phyloP scores from a whole-genome alignment of 163 green algal species.

The Chloromonas sp. region DNA sequence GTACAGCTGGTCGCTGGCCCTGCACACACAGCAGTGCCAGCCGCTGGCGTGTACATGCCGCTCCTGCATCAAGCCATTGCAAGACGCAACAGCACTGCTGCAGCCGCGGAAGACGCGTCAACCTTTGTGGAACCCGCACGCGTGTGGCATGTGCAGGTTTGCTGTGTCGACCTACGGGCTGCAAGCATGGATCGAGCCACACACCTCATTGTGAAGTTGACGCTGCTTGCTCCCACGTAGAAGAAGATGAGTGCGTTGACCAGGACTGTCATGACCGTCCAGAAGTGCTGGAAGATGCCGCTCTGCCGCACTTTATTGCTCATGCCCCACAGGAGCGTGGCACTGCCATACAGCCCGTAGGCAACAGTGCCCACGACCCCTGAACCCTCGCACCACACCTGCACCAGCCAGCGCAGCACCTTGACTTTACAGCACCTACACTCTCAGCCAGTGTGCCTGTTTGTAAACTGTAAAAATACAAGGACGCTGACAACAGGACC shows the following conservation, averaged over 20 bases:
- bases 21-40: neutral
- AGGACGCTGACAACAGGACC: too few relatives aligned
- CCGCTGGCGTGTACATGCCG: too few relatives aligned
- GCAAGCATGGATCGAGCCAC: too few relatives aligned
- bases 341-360: slow-evolving; percentile 78
- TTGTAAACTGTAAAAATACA: too few relatives aligned
- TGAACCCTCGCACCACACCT: slow-evolving; percentile 55
- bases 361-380: slow-evolving; percentile 81
- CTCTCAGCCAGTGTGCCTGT: neutral
- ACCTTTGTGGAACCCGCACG: too few relatives aligned
- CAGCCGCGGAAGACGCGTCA: too few relatives aligned
- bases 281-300: slow-evolving; percentile 67
- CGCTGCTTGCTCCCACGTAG: slow-evolving; percentile 65
- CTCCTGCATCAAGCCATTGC: too few relatives aligned
- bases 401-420: neutral
- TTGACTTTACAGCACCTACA: neutral
- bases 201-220: slow-evolving; percentile 77
- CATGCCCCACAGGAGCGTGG: slow-evolving; percentile 69
- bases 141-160: too few relatives aligned
- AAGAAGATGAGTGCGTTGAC: slow-evolving; percentile 87
- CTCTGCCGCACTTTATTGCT: slow-evolving; percentile 43
- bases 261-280: slow-evolving; percentile 67
- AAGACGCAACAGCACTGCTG: too few relatives aligned
- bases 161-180: too few relatives aligned
- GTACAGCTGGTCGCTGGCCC: slow-evolving; percentile 6